phyloP scores from a whole-genome alignment of 2,329 filamentous ascomycete species.

The Alternaria burnsii region DNA sequence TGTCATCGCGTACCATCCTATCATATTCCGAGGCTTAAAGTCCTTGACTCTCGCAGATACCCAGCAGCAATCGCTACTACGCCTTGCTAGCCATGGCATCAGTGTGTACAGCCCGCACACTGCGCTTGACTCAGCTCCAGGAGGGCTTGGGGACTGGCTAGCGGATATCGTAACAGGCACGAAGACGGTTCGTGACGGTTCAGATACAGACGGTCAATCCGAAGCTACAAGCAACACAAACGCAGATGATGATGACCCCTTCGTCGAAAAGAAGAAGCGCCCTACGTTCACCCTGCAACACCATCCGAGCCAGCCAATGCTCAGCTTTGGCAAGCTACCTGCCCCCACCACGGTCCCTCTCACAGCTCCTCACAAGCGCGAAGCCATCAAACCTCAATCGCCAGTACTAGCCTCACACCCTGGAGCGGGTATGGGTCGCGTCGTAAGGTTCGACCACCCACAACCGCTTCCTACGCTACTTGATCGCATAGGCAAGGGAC shows the following conservation, averaged over 20 bases:
- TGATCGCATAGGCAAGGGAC: conserved; percentile 65
- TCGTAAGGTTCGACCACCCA: conserved; percentile 63
- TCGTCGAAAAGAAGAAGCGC: conserved; percentile 47
- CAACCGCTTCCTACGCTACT: conserved; percentile 67
- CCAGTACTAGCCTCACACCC: conserved; percentile 50
- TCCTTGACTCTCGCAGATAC: conserved; percentile 83
- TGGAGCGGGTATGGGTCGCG: conserved; percentile 68
- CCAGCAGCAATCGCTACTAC: conserved; percentile 85
- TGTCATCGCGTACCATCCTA: conserved; percentile 92
- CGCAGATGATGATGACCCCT: conserved; percentile 45
- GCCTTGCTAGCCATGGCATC: conserved; percentile 83
- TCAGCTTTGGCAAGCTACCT: conserved; percentile 44
- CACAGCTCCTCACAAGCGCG: conserved; percentile 58
- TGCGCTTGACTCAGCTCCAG: conserved; percentile 84
- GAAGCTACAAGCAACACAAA: conserved; percentile 17
- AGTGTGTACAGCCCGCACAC: conserved; percentile 97
- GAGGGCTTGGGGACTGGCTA: conserved; percentile 93
- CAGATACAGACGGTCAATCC: conserved; percentile 13
- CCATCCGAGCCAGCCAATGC: conserved; percentile 56
- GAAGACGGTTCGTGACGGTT: conserved; percentile 32
- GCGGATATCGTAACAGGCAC: conserved; percentile 80
- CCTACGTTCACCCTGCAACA: conserved; percentile 57
- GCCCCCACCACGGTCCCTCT: conserved; percentile 16
- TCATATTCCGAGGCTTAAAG: conserved; percentile 95
- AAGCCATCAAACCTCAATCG: conserved; percentile 61